Evolutionary conservation across 2,329 filamentous ascomycete species (phyloP), one percentile per base, ranked within the genome.

Genomic region (Bipolaris cookei): DNA sequence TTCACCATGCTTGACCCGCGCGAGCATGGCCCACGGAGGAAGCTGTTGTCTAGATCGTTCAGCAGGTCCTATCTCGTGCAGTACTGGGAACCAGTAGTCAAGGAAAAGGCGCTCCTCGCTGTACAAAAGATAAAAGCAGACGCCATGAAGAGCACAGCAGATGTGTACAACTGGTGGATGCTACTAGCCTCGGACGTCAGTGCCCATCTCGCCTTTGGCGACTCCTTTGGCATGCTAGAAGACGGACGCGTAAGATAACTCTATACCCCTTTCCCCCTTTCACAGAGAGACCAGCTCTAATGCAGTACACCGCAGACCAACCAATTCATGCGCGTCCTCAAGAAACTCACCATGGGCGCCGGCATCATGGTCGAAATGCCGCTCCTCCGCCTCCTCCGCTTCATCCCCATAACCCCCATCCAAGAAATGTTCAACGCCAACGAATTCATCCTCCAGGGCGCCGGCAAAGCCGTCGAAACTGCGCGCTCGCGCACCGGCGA

Each of bases 181-280:
- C 71, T 78, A 20, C 73, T 79, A 56, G 74, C 77, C 5, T 71
- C 74, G 1, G 78, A 80, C 53, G 67, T 79, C 2, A 70, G 68
- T 16, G 69, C 69, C 4, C 62, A 74, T 41, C 56, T 79, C 8
- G 71, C 74, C 28, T 79, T 79, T 55, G 77, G 78, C 6, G 73
- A 78, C 47, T 72, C 67, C 0, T 79, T 79, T 47, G 62, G 70
- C 16, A 77, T 76, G 63, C 54, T 79, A 3, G 76, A 79, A 51
- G 63, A 56, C 10, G 78, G 77, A 23, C 45, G 73, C 45, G 75
- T 76, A 57, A 61, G 73, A 21, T 14, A 25, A 10, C 6, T 23
- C n/a, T 3, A 45, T 13, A 18, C 6, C n/a, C n/a, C 13, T 25
- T 25, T 28, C 25, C 25, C 25, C 25, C 25, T 25, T n/a, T n/a